These are phyloP conservation scores for Suaeda aralocaspica DNA, from an alignment of 148 eudicot species.

Conservation along the genomic window DNA sequence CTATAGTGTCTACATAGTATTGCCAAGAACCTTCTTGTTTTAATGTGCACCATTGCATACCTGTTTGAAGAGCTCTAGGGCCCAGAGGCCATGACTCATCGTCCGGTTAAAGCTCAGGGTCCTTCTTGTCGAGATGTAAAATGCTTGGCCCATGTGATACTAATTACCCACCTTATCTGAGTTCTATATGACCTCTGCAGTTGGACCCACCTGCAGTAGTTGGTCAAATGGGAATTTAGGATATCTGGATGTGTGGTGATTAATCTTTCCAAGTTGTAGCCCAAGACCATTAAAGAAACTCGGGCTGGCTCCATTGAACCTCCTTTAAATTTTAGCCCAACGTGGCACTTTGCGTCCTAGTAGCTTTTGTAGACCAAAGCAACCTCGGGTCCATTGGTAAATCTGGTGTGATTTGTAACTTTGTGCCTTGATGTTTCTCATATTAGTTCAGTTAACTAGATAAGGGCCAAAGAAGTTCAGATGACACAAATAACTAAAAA, in stretches of 20 bases:
- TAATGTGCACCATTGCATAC: neutral
- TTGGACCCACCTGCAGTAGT: neutral
- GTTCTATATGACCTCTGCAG: no score
- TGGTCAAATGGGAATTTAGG: neutral
- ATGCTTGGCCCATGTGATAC: neutral
- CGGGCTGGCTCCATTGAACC: no score
- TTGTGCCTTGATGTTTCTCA: neutral
- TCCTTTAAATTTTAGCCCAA: no score
- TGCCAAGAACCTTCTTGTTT: neutral
- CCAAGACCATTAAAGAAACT: no score
- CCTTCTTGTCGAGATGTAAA: slow-evolving; percentile 12
- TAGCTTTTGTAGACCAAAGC: neutral
- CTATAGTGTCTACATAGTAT: neutral
- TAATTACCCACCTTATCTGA: neutral
- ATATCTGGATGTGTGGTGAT: no score
- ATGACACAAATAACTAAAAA: no score
- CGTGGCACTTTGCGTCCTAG: neutral
- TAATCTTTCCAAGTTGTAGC: no score
- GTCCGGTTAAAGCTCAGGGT: no score
- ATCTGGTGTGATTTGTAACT: neutral
- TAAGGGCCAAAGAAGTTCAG: neutral
- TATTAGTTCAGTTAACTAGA: neutral
- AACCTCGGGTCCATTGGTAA: neutral
- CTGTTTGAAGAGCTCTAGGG: neutral
- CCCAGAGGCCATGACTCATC: no score